These are phyloP conservation scores for Suillus americanus DNA, from an alignment of 768 basidiomycete genomes.

Conservation along the genomic window DNA sequence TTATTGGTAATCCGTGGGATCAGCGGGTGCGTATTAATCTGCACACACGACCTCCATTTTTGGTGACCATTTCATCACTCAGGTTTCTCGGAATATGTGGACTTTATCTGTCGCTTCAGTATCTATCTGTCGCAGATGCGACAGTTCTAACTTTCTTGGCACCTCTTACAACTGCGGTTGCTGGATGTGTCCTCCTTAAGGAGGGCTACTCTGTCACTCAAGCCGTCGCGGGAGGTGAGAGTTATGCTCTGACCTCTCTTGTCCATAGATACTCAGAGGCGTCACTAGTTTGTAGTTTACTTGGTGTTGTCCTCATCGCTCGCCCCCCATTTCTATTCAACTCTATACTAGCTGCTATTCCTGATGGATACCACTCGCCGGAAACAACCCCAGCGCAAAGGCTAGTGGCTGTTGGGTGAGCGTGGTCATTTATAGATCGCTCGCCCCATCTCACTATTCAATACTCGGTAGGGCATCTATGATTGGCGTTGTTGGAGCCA, in stretches of 20 bases:
- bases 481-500: slow-evolving; percentile 61
- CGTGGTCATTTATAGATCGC: background rate
- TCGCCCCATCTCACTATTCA: background rate
- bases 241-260: background rate
- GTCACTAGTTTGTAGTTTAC: slow-evolving; percentile 55
- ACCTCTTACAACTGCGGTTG: slow-evolving; percentile 63
- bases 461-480: slow-evolving; percentile 50
- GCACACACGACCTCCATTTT: background rate
- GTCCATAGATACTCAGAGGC: background rate
- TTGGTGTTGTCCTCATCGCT: slow-evolving; percentile 81
- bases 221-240: slow-evolving; percentile 51
- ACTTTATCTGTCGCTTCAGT: slow-evolving; percentile 67
- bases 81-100: slow-evolving; percentile 76
- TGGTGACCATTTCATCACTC: background rate
- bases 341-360: background rate
- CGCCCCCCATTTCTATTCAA: slow-evolving; percentile 77
- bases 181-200: slow-evolving; percentile 62
- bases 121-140: slow-evolving; percentile 76
- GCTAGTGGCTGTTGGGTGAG: slow-evolving; percentile 58
- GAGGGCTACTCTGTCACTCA: slow-evolving; percentile 59
- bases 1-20: slow-evolving; percentile 60
- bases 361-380: background rate
- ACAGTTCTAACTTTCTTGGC: slow-evolving; percentile 74
- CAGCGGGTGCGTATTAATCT: slow-evolving; percentile 45
- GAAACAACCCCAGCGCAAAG: slow-evolving; percentile 37